Conservation (phyloP, 768 basidiomycete species). For the Termitomyces sp. region DNA sequence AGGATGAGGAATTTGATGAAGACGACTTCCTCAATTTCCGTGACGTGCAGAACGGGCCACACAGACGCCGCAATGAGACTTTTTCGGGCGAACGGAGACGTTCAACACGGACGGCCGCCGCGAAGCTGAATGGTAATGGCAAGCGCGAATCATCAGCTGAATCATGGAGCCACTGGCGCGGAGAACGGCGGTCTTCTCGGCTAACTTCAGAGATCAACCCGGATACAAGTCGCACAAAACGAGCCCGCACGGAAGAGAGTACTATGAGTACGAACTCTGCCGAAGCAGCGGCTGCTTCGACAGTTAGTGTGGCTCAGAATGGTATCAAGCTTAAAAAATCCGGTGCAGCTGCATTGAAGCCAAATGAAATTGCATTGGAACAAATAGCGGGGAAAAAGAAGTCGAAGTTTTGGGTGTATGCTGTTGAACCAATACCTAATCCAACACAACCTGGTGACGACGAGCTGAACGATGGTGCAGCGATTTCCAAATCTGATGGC, state of each 20-base stretch:
- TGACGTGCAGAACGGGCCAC: conserved; percentile 39
- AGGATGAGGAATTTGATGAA: conserved; percentile 57
- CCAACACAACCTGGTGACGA: conserved; percentile 16
- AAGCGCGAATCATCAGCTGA: conserved; percentile 51
- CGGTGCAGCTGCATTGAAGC: conserved; percentile 63
- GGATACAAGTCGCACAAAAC: conserved; percentile 54
- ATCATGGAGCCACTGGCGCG: conserved; percentile 58
- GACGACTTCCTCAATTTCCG: conserved; percentile 42
- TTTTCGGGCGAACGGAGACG: conserved; percentile 36
- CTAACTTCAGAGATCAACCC: conserved; percentile 51
- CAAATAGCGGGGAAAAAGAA: conserved; percentile 75
- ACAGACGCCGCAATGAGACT: conserved; percentile 25
- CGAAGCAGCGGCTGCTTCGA: conserved; percentile 28
- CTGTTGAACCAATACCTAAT: conserved; percentile 65
- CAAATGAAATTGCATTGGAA: conserved; percentile 70
- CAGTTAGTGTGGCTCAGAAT: conserved; percentile 23
- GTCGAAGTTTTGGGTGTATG: conserved; percentile 88
- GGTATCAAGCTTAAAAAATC: conserved; percentile 43
- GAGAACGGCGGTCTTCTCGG: conserved; percentile 68
- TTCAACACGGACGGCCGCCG: conserved; percentile 44
- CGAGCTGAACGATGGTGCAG: conserved; percentile 11
- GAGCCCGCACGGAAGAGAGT: conserved; percentile 76
- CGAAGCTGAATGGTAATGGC: conserved; percentile 40
- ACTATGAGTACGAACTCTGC: conserved; percentile 50
- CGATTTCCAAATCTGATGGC: conserved; percentile 4